phyloP scores from a whole-genome alignment of 257 asterid genomes.

The Eucommia ulmoides region DNA sequence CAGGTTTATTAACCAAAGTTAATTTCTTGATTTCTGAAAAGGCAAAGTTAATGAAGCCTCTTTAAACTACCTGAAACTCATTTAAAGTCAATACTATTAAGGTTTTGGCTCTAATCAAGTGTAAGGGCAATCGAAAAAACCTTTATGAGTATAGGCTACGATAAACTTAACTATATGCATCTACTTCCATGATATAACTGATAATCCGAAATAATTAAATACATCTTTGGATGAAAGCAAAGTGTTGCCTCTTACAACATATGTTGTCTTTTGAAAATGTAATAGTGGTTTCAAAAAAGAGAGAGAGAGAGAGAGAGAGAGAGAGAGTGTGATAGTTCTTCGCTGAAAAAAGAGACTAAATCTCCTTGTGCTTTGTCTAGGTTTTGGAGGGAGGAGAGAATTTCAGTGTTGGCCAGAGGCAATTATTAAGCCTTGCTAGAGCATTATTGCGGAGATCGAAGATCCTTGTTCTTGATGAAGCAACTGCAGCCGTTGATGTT shows the following conservation, averaged over 20 bases:
- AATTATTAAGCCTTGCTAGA: conserved; percentile 80
- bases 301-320: too few relatives aligned
- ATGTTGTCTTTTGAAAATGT: neutral
- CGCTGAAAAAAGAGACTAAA: neutral
- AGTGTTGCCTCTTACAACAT: neutral
- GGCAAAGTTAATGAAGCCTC: too few relatives aligned
- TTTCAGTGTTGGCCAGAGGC: conserved; percentile 98
- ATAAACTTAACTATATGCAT: too few relatives aligned
- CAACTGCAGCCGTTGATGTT: conserved; percentile 96
- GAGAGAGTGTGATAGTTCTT: too few relatives aligned
- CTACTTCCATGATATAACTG: too few relatives aligned
- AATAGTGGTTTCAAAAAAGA: neutral
- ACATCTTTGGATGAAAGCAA: neutral
- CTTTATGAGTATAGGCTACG: too few relatives aligned
- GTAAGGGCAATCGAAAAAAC: too few relatives aligned
- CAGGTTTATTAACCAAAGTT: too few relatives aligned
- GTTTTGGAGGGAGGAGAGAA: conserved; percentile 96
- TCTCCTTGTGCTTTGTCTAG: conserved; percentile 20
- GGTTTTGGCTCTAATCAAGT: too few relatives aligned
- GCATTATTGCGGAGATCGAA: conserved; percentile 91
- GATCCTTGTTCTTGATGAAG: conserved; percentile 97
- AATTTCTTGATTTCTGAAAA: too few relatives aligned
- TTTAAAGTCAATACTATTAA: too few relatives aligned
- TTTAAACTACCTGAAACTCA: too few relatives aligned
- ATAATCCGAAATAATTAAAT: neutral